Percentiles rank a stretch among this genome's conserved stretches.
phyloP scores from a whole-genome alignment of 2,329 filamentous ascomycete genomes.

The Tolypocladium ophioglossoides region DNA sequence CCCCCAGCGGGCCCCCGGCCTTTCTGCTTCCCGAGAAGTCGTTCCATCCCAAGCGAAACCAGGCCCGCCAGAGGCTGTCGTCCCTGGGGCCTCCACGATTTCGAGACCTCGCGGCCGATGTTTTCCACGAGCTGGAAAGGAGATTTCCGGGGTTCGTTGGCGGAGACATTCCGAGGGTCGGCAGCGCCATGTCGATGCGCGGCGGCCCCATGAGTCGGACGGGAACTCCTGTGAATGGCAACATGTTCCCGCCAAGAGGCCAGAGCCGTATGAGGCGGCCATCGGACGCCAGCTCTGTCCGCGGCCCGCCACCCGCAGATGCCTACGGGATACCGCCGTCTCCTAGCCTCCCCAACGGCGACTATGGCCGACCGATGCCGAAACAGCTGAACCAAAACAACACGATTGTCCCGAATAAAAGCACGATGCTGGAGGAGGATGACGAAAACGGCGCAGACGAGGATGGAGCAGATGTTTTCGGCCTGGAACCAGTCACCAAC shows the following conservation, averaged over 20 bases:
- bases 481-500: constrained; percentile 20
- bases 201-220: constrained; percentile 46
- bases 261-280: constrained; percentile 45
- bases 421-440: constrained; percentile 93
- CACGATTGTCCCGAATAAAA: constrained; percentile 95
- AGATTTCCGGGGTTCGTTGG: constrained; percentile 73
- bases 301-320: constrained; percentile 31
- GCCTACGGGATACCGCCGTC: constrained; percentile 48
- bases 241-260: constrained; percentile 36
- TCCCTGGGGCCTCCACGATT: constrained; percentile 82
- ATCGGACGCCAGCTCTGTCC: constrained; percentile 53
- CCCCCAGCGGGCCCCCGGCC: constrained; percentile 47
- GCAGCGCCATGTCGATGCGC: constrained; percentile 58
- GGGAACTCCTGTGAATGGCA: constrained; percentile 52
- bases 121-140: constrained; percentile 89
- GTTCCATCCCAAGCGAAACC: constrained; percentile 95
- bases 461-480: constrained; percentile 52
- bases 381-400: constrained; percentile 85
- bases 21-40: constrained; percentile 76
- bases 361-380: constrained; percentile 66
- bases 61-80: constrained; percentile 90
- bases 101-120: constrained; percentile 85
- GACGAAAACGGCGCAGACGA: constrained; percentile 45
- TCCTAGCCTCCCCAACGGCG: constrained; percentile 47
- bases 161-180: constrained; percentile 56